Percentiles rank a stretch among this genome's conserved stretches.
Evolutionary conservation across 2,329 filamentous ascomycete species (phyloP).

Genomic region (Calonectria pseudoturangicola): DNA sequence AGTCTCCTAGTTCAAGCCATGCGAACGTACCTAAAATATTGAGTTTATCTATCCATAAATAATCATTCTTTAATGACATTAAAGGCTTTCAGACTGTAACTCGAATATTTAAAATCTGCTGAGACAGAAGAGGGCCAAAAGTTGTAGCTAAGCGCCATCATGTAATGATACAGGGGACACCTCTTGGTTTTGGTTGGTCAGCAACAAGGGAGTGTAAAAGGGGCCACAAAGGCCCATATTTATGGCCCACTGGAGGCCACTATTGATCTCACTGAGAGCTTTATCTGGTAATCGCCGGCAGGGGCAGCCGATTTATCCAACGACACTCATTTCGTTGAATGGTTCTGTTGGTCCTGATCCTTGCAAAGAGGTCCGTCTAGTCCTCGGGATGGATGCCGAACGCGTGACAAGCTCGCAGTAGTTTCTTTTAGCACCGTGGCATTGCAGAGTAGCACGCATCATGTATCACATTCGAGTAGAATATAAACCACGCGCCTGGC

Average conservation of each 20-base stretch:
- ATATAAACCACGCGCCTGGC: background rate
- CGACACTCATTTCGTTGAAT: background rate
- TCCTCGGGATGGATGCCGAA: conserved; percentile 4
- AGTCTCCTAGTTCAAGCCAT: background rate
- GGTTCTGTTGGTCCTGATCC: background rate
- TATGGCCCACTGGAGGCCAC: no score
- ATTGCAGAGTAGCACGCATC: background rate
- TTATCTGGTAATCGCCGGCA: conserved; percentile 4
- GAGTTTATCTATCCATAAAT: background rate
- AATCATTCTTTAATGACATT: no score
- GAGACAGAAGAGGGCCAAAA: background rate
- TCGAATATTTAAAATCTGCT: no score
- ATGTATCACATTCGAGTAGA: background rate
- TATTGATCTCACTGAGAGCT: background rate
- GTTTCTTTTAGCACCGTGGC: background rate
- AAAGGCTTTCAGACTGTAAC: background rate
- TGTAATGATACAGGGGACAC: no score
- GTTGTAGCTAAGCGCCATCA: background rate
- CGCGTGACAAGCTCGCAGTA: background rate
- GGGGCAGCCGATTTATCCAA: background rate
- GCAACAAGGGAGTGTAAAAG: background rate
- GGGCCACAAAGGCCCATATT: conserved; percentile 1
- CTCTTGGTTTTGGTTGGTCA: background rate
- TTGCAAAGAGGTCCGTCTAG: background rate
- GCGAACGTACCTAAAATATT: background rate